Evolutionary conservation across 2,329 filamentous ascomycete genomes (phyloP).

Genomic region (Fusarium sp.): DNA sequence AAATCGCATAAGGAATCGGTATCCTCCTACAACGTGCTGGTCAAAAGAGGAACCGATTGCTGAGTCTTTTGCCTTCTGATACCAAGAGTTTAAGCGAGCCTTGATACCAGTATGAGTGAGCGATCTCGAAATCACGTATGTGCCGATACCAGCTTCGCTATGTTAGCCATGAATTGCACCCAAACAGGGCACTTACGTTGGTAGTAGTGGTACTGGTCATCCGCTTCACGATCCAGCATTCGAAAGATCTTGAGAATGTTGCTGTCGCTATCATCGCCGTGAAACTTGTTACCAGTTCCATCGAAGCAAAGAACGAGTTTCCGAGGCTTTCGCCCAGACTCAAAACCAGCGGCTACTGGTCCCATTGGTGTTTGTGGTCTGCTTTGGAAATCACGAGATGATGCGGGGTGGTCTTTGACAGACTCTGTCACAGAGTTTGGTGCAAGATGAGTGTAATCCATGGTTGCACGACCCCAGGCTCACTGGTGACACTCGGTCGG

Average conservation of each 20-base stretch:
- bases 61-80: conserved; percentile 80
- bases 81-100: conserved; percentile 73
- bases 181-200: conserved; percentile 61
- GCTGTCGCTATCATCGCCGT: conserved; percentile 71
- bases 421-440: conserved; percentile 34
- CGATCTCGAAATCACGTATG: conserved; percentile 73
- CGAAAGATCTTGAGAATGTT: conserved; percentile 78
- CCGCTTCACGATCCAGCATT: conserved; percentile 73
- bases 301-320: conserved; percentile 73
- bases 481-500: neutral
- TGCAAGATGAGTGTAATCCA: conserved; percentile 45
- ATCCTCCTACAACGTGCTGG: conserved; percentile 85
- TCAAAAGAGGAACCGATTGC: conserved; percentile 85
- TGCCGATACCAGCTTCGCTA: conserved; percentile 74
- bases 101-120: conserved; percentile 68
- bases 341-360: conserved; percentile 18
- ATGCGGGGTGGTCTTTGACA: conserved; percentile 26
- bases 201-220: conserved; percentile 73
- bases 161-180: conserved; percentile 1
- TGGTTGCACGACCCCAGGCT: conserved; percentile 25
- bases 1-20: conserved; percentile 82
- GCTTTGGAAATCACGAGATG: conserved; percentile 39
- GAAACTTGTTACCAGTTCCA: conserved; percentile 73
- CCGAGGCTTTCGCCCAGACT: conserved; percentile 41
- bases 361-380: conserved; percentile 44